phyloP scores from a whole-genome alignment of 1,139 yeast species.

The Pichia sp. region DNA sequence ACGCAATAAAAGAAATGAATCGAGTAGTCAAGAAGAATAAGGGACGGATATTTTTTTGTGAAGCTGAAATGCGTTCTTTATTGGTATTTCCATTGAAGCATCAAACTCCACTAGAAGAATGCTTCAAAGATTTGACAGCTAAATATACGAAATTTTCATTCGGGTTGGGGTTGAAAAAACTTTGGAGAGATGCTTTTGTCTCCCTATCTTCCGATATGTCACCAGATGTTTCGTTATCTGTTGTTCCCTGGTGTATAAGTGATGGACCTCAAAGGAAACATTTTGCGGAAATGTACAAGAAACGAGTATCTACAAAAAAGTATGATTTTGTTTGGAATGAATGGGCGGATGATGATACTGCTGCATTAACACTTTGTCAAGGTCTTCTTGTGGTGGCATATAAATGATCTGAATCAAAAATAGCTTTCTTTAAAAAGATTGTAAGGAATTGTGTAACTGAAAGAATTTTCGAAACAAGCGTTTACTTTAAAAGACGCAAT shows the following conservation, averaged over 20 bases:
- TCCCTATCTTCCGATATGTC: neutral
- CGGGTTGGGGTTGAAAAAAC: neutral
- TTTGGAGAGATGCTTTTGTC: neutral
- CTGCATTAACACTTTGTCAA: neutral
- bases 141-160: neutral
- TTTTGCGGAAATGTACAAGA: constrained; percentile 2
- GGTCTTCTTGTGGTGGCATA: neutral
- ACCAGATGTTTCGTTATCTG: neutral
- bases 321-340: neutral
- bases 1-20: constrained; percentile 2
- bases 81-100: constrained; percentile 4
- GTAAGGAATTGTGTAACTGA: neutral
- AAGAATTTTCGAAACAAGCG: neutral
- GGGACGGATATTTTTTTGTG: neutral
- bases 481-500: too few relatives aligned
- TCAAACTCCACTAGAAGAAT: constrained; percentile 13
- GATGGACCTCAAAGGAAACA: neutral
- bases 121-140: neutral
- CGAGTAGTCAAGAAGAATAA: neutral
- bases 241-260: constrained; percentile 5
- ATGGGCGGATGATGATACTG: neutral
- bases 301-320: neutral
- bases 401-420: neutral
- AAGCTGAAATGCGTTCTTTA: constrained; percentile 5
- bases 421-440: too few relatives aligned